Percentiles rank a stretch among this genome's conserved stretches.
Evolutionary conservation across 1,284 basidiomycete genomes (phyloP).

Genomic region (Pseudozyma sp.): DNA sequence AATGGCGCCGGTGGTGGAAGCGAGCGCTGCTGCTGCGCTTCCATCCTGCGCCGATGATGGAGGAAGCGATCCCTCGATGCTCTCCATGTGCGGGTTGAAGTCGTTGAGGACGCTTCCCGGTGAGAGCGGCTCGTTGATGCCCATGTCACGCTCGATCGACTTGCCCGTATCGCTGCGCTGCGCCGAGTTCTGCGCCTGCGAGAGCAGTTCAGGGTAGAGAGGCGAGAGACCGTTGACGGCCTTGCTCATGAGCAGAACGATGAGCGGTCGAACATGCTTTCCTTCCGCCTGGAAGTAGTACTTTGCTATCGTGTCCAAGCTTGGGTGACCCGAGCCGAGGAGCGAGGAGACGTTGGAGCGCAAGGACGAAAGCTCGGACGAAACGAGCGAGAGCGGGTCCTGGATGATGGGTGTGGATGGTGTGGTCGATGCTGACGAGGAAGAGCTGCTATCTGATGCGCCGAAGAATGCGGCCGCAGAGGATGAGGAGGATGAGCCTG

Average conservation of each 20-base stretch:
- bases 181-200: conserved; percentile 66
- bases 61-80: conserved; percentile 31
- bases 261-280: conserved; percentile 89
- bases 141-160: conserved; percentile 58
- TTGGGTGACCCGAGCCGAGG: conserved; percentile 87
- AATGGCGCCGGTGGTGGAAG: conserved; percentile 42
- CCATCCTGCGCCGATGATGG: conserved; percentile 6
- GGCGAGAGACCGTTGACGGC: conserved; percentile 85
- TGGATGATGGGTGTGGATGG: conserved; percentile 38
- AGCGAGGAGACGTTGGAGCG: conserved; percentile 81
- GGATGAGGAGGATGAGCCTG: conserved; percentile 14
- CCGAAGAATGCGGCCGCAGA: conserved; percentile 42
- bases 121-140: conserved; percentile 78
- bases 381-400: conserved; percentile 61
- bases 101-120: conserved; percentile 83
- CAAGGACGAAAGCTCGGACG: conserved; percentile 76
- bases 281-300: conserved; percentile 83
- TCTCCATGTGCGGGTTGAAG: conserved; percentile 75
- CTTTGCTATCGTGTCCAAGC: conserved; percentile 86
- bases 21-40: conserved; percentile 14
- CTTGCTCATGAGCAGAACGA: conserved; percentile 89
- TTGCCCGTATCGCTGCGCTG: conserved; percentile 55
- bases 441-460: conserved; percentile 15
- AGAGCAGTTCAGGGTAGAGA: conserved; percentile 70
- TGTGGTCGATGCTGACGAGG: conserved; percentile 7